Evolutionary conservation across 257 asterid species (phyloP), one percentile per base, ranked within the genome.

Genomic region (Solanum pennellii): DNA sequence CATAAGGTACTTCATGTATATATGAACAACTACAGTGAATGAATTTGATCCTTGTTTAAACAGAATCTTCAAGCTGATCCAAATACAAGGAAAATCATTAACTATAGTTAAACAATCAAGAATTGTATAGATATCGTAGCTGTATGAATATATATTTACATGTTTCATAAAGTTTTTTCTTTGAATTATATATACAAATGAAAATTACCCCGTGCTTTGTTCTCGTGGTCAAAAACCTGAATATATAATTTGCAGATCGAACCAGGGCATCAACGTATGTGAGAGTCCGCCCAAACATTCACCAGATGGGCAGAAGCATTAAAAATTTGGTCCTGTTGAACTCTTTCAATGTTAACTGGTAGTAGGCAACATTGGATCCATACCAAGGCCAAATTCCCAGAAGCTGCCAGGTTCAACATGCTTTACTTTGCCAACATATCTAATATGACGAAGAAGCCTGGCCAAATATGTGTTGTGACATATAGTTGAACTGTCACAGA

Each of bases 401-500:
- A 95, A 93, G 33, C 89, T 95, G 49, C 97, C 96, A 3, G 99
- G 98, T 86, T 95, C 98, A 0, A 94, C 94, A 87, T 94, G 98
- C 92, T 94, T 97, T 75, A 94, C 98, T 87, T 95, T 88, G 59
- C 98, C 99, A 89, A 92, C 92, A 85, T 97, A 94, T 90, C 98
- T 90, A 60, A 97, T 94, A 77, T 97, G 99, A 10, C 99, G 96
- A 62, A 95, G 90, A 91, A 97, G 90, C 94, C 99, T 94, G 45
- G 99, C 99, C 91, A 97, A 82, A 85, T 92, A 97, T 35, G 98
- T 93, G 92, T 97, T 95, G 65, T 97, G 99, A 90, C 99, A 97
- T 91, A 95, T 97, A 9, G 99, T 97, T 37, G 99, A 97, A 93
- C 99, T 95, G 87, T 97, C 99, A 88, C 98, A 95, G 72, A 97